Evolutionary conservation across 1,284 basidiomycete species (phyloP).

Genomic region (Ganoderma meredithae): DNA sequence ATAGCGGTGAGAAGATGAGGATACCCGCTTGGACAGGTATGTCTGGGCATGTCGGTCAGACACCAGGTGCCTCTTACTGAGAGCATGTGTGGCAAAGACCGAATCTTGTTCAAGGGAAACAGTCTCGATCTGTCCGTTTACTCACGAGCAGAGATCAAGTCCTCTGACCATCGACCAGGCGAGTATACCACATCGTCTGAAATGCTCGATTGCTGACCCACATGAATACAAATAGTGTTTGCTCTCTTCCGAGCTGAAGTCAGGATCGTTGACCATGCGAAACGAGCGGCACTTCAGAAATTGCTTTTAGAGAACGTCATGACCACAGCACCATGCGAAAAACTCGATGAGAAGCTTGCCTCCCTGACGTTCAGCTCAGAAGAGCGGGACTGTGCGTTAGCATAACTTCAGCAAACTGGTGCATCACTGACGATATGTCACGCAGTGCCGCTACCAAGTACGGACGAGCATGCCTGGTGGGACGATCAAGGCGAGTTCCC

Average conservation of each 20-base stretch:
- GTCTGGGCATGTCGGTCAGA: conserved; percentile 24
- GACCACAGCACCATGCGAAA: conserved; percentile 66
- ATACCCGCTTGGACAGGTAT: conserved; percentile 97
- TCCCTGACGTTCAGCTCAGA: conserved; percentile 46
- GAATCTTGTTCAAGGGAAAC: conserved; percentile 86
- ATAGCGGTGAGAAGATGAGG: conserved; percentile 95
- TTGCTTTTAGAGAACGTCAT: conserved; percentile 71
- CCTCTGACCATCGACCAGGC: conserved; percentile 96
- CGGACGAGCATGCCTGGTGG: conserved; percentile 82
- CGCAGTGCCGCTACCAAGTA: conserved; percentile 80
- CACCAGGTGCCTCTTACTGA: not conserved
- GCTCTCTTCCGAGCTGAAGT: conserved; percentile 83
- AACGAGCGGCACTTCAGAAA: conserved; percentile 74
- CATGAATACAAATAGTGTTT: conserved; percentile 64
- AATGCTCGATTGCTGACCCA: not conserved
- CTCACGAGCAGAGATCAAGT: conserved; percentile 81
- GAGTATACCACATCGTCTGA: conserved; percentile 21
- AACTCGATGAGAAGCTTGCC: conserved; percentile 76
- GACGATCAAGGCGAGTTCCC: conserved; percentile 61
- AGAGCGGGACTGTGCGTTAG: conserved; percentile 48
- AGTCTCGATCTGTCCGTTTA: conserved; percentile 71
- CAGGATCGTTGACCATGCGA: conserved; percentile 79
- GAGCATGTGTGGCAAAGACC: conserved; percentile 58
- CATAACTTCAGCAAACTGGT: not conserved
- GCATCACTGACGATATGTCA: not conserved